Evolutionary conservation across 352 stramenopile genomes (phyloP), one percentile per base, ranked within the genome.

Genomic region (Phytophthora cryptogea): DNA sequence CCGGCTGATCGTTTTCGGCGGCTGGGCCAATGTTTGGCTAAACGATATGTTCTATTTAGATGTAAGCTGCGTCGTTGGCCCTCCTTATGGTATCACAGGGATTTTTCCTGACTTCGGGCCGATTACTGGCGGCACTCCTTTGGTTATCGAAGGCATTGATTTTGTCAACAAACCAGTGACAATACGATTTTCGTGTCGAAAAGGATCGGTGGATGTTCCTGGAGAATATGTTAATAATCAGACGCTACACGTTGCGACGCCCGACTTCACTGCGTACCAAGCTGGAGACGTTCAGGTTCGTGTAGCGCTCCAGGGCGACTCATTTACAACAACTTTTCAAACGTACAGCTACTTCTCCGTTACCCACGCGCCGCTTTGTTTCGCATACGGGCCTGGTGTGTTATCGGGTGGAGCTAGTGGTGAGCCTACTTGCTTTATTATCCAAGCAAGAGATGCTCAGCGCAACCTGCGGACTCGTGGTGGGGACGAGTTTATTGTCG

Each of bases 11-110:
- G 66, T 99, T 26, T 99, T 98, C 67, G 96, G 96, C 17, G 96
- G 96, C 27, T 99, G 96, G 96, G 90, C 93, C 1, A 98, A 98
- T 55, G 78, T 89, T 31, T 99, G 96, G 95, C 76, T 96, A 20
- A 87, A 94, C 50, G 88, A 98, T 45, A 71, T 97, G n/a, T 94
- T 86, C 58, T 76, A 84, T 8, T 92, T 98, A 28, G 92, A 98
- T 42, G 95, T 99, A 28, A 92, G 82, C 49, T 95, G 94, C 37
- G 89, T 99, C 20, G 95, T 99, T 4, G 96, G 96, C 0, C 96
- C 96, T 16, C 96, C 96, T 8, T 99, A 99, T 69, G 96, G 92
- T 8, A 96, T 99, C 63, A 94, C 88, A 8, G 67, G 73, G 10
- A 82, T 98, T 17, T 86, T 83, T 55, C 94, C 95, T 13, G 72